Conservation (phyloP, 225 moss, liverwort and hornwort genomes). For the Climacium dendroides region DNA sequence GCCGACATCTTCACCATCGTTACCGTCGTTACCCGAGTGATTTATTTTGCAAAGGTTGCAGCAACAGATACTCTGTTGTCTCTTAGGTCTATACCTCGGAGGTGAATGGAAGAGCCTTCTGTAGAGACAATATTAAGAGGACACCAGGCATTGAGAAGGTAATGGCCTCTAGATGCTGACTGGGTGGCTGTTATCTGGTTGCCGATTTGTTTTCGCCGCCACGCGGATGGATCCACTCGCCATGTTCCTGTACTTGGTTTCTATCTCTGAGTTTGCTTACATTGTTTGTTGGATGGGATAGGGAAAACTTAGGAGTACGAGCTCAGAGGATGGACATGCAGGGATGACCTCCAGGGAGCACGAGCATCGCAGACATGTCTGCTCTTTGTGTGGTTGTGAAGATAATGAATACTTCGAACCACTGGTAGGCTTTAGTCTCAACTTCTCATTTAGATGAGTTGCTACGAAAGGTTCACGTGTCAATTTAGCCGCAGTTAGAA, state of each 20-base stretch:
- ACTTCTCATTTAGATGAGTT: background rate
- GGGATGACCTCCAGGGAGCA: constrained; percentile 35
- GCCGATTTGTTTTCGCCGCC: constrained; percentile 56
- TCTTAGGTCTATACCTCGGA: constrained; percentile 75
- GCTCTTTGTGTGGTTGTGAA: constrained; percentile 93
- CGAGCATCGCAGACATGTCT: constrained; percentile 39
- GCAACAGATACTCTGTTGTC: constrained; percentile 73
- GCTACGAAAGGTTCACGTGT: background rate
- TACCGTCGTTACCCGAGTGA: constrained; percentile 62
- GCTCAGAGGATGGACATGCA: constrained; percentile 50
- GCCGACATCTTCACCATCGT: constrained; percentile 37
- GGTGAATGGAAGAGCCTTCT: constrained; percentile 71
- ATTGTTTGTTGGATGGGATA: constrained; percentile 37
- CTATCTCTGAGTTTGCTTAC: constrained; percentile 33
- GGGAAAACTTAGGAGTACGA: constrained; percentile 59
- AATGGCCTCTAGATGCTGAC: constrained; percentile 99
- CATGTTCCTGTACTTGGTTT: background rate
- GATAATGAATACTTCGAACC: constrained; percentile 77
- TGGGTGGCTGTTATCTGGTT: constrained; percentile 99
- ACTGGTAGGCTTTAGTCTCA: constrained; percentile 44
- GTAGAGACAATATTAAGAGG: constrained; percentile 89
- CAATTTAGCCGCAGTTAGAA: background rate
- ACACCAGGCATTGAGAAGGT: constrained; percentile 88
- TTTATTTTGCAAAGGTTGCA: constrained; percentile 78
- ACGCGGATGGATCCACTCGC: constrained; percentile 22